A percentile compares a stretch with the other conserved stretches of the same genome.
phyloP scores from a whole-genome alignment of 345 rosid genomes.

The Arabis hirsuta region DNA sequence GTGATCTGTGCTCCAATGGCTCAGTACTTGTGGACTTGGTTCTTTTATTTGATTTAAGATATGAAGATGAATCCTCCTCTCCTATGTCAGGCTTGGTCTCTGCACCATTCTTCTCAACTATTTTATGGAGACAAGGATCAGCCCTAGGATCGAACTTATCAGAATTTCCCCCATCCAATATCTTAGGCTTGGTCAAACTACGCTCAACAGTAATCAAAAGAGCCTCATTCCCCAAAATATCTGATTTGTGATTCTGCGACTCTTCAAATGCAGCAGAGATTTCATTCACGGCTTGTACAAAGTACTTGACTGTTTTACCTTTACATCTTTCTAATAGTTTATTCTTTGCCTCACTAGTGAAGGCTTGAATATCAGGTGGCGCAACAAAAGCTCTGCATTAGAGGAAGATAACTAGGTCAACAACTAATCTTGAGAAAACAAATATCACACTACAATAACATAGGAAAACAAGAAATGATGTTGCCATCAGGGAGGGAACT shows the following conservation, averaged over 20 bases:
- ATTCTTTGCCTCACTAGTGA: conserved; percentile 76
- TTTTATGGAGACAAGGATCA: conserved; percentile 46
- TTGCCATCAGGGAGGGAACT: conserved; percentile 1
- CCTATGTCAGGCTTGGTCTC: conserved; percentile 54
- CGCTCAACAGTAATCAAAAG: conserved; percentile 51
- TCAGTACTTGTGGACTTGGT: conserved; percentile 43
- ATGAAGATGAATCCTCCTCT: conserved; percentile 46
- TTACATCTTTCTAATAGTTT: conserved; percentile 66
- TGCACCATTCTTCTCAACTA: conserved; percentile 51
- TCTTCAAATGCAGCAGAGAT: conserved; percentile 80
- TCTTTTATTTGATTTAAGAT: conserved; percentile 51
- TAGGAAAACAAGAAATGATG: not conserved
- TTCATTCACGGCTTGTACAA: conserved; percentile 85
- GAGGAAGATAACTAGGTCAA: conserved; percentile 37
- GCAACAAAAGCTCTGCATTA: conserved; percentile 82
- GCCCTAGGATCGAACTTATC: conserved; percentile 47
- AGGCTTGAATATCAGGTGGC: conserved; percentile 76
- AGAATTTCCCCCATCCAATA: conserved; percentile 45
- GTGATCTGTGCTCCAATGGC: conserved; percentile 41
- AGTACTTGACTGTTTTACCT: conserved; percentile 71
- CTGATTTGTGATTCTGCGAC: conserved; percentile 56
- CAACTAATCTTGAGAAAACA: conserved; percentile 4
- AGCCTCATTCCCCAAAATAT: conserved; percentile 50
- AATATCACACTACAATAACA: conserved; percentile 25
- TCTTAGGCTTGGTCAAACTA: conserved; percentile 51